A percentile compares a stretch with the other conserved stretches of the same genome.
phyloP scores from a whole-genome alignment of 2,329 filamentous ascomycete species.

The Trichoderma gracile region DNA sequence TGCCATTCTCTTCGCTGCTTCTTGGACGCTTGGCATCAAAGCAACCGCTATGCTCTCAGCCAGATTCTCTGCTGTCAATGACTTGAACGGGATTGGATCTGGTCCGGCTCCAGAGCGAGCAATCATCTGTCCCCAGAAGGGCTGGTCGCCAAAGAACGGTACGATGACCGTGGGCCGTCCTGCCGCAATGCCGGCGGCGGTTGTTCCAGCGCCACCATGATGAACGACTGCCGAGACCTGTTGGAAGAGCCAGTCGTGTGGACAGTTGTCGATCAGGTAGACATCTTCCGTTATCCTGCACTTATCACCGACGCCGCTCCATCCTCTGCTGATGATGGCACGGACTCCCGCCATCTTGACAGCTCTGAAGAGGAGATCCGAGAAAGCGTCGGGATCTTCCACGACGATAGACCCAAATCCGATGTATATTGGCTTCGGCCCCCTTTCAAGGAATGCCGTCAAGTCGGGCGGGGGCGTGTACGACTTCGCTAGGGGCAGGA shows the following conservation, averaged over 20 bases:
- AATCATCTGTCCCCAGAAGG: slow-evolving; percentile 67
- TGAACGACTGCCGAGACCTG: slow-evolving; percentile 61
- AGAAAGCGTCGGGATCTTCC: slow-evolving; percentile 60
- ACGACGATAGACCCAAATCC: slow-evolving; percentile 69
- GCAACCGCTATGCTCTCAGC: slow-evolving; percentile 55
- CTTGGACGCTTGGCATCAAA: slow-evolving; percentile 50
- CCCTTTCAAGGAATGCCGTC: slow-evolving; percentile 54
- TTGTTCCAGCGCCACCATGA: slow-evolving; percentile 66
- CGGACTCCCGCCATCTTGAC: slow-evolving; percentile 58
- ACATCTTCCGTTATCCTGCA: slow-evolving; percentile 50
- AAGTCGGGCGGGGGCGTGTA: slow-evolving; percentile 59
- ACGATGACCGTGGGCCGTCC: slow-evolving; percentile 64
- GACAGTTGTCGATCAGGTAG: slow-evolving; percentile 64
- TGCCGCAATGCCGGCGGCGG: slow-evolving; percentile 61
- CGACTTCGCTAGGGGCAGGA: slow-evolving; percentile 52
- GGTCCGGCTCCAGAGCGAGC: slow-evolving; percentile 62
- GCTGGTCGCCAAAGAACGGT: slow-evolving; percentile 66
- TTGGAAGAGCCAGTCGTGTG: slow-evolving; percentile 67
- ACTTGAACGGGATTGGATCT: slow-evolving; percentile 57
- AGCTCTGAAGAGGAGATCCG: slow-evolving; percentile 60
- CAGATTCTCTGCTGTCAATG: slow-evolving; percentile 58
- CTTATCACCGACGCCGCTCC: slow-evolving; percentile 60
- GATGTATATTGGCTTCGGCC: slow-evolving; percentile 63
- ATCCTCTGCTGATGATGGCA: slow-evolving; percentile 64
- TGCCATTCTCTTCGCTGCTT: slow-evolving; percentile 46